These are phyloP conservation scores for Trypanosomatidae sp. DNA, from an alignment of 208 protist species.

Conservation along the genomic window DNA sequence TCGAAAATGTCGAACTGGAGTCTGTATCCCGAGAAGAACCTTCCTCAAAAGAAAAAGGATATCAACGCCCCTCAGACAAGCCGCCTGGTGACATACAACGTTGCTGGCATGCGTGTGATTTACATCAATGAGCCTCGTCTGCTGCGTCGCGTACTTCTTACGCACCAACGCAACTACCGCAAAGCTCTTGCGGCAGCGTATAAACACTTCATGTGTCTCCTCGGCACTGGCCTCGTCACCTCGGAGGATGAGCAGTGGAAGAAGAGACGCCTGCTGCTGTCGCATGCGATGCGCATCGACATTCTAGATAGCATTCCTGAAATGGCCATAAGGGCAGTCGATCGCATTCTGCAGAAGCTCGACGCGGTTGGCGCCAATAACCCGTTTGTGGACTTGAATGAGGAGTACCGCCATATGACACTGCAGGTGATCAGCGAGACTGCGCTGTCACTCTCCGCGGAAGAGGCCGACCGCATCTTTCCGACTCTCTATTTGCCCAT, in stretches of 20 bases:
- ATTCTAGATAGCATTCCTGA: conserved; percentile 83
- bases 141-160: conserved; percentile 82
- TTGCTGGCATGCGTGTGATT: conserved; percentile 75
- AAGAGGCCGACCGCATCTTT: conserved; percentile 89
- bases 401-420: conserved; percentile 92
- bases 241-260: conserved; percentile 89
- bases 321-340: conserved; percentile 65
- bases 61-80: conserved; percentile 16
- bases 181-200: conserved; percentile 85
- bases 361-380: conserved; percentile 13
- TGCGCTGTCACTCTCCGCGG: conserved; percentile 70
- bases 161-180: conserved; percentile 85
- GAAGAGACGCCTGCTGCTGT: conserved; percentile 80
- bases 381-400: conserved; percentile 74
- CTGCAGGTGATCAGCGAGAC: conserved; percentile 89
- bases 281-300: conserved; percentile 83
- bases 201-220: conserved; percentile 90
- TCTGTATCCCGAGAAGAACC: conserved; percentile 54
- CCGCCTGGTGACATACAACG: conserved; percentile 74
- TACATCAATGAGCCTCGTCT: conserved; percentile 85
- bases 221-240: conserved; percentile 88
- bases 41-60: conserved; percentile 17
- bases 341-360: conserved; percentile 70
- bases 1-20: conserved; percentile 83
- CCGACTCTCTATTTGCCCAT: conserved; percentile 89